Evolutionary conservation across 306 rosid genomes (phyloP).

Genomic region (Prunus salicina): DNA sequence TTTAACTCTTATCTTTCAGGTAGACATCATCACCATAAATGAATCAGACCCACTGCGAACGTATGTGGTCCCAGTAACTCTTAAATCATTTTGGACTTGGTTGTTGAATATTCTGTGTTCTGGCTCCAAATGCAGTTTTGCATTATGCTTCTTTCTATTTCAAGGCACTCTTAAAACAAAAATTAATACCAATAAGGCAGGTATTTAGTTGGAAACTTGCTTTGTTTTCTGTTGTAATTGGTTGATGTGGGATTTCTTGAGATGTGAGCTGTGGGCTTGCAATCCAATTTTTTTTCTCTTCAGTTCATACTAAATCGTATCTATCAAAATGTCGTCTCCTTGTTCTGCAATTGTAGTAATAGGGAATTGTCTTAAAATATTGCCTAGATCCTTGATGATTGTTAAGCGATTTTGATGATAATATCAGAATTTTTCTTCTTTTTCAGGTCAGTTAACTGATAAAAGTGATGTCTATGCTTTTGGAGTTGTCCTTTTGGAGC

Average conservation of each 20-base stretch:
- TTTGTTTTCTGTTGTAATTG: neutral
- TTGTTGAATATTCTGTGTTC: neutral
- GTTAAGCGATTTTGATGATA: neutral
- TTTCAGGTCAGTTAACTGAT: constrained; percentile 83
- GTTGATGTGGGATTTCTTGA: neutral
- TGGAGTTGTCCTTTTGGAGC: constrained; percentile 84
- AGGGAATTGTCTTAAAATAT: neutral
- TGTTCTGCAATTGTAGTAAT: neutral
- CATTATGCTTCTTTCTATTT: neutral
- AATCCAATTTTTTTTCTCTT: neutral
- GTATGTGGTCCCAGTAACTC: neutral
- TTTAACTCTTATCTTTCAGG: neutral
- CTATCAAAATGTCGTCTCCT: neutral
- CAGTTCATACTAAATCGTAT: neutral
- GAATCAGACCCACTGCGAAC: neutral
- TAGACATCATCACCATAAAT: neutral
- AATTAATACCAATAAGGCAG: neutral
- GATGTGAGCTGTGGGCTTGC: neutral
- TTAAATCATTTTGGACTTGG: neutral
- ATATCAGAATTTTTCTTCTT: neutral
- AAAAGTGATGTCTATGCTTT: constrained; percentile 93
- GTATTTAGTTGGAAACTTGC: neutral
- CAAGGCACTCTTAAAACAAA: neutral
- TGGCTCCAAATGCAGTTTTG: neutral
- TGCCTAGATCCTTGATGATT: neutral